Conservation (phyloP, 2,329 filamentous ascomycete genomes). For the Cytospora paraplurivora region DNA sequence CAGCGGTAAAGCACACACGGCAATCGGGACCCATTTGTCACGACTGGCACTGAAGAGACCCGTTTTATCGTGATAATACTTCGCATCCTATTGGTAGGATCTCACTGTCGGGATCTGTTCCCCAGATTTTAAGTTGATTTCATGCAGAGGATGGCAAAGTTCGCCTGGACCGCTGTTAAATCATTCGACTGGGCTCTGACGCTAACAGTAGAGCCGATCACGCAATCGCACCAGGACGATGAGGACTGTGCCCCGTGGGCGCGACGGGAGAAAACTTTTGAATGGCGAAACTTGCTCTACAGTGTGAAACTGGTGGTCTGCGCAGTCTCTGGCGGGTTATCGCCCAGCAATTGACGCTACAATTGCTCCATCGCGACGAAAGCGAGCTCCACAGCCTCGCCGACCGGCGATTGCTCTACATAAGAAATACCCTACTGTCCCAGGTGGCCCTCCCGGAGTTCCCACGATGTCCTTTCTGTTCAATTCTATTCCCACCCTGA, state of each 20-base stretch:
- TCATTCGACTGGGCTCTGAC: constrained; percentile 6
- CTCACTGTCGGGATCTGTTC: constrained; percentile 11
- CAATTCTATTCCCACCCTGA: constrained; percentile 30
- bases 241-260: constrained; percentile 15
- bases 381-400: constrained; percentile 18
- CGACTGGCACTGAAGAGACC: constrained; percentile 17
- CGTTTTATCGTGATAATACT: constrained; percentile 28
- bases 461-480: constrained; percentile 42
- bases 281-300: constrained; percentile 15
- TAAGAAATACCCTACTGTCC: constrained; percentile 20
- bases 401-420: constrained; percentile 20
- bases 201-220: constrained; percentile 27
- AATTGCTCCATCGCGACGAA: constrained; percentile 12
- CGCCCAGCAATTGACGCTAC: constrained; percentile 4
- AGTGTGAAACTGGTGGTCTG: constrained; percentile 5
- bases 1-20: constrained; percentile 35
- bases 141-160: not conserved
- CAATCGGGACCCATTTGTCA: constrained; percentile 25
- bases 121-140: constrained; percentile 26
- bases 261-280: constrained; percentile 22
- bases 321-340: constrained; percentile 15
- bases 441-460: constrained; percentile 4
- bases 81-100: constrained; percentile 17
- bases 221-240: constrained; percentile 28
- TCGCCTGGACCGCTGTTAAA: not conserved